Evolutionary conservation across 2,329 filamentous ascomycete genomes (phyloP).

Genomic region (Trichophaea hybrida): DNA sequence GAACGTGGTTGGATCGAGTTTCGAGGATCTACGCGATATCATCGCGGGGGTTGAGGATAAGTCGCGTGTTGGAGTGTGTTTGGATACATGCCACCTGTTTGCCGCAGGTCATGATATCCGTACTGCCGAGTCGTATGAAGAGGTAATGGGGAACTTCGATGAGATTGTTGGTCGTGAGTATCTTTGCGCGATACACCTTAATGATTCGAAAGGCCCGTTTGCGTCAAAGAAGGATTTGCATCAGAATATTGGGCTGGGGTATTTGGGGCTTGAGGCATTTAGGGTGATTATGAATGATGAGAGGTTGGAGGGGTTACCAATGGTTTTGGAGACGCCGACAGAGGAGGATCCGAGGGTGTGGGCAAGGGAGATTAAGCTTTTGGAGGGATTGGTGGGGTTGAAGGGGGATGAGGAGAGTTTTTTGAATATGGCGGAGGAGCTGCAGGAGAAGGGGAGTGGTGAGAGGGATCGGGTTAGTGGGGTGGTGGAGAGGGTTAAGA

Average conservation of each 20-base stretch:
- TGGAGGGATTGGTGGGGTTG: conserved; percentile 78
- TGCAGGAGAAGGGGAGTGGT: conserved; percentile 52
- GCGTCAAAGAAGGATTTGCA: conserved; percentile 73
- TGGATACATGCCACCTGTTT: conserved; percentile 95
- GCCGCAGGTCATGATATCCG: conserved; percentile 85
- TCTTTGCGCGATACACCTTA: conserved; percentile 75
- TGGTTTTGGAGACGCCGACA: conserved; percentile 89
- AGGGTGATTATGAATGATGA: conserved; percentile 78
- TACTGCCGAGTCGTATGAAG: conserved; percentile 54
- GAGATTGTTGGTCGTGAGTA: conserved; percentile 61
- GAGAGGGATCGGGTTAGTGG: conserved; percentile 64
- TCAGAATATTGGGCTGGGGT: conserved; percentile 92
- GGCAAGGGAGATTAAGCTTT: conserved; percentile 86
- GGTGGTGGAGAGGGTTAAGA: conserved; percentile 58
- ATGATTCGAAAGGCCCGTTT: conserved; percentile 88
- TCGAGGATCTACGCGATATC: conserved; percentile 75
- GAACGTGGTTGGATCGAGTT: conserved; percentile 62
- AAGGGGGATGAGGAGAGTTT: conserved; percentile 56
- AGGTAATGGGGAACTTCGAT: conserved; percentile 65
- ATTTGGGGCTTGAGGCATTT: conserved; percentile 78
- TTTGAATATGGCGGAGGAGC: conserved; percentile 42
- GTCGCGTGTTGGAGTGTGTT: conserved; percentile 73
- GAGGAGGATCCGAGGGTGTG: conserved; percentile 52
- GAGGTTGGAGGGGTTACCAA: conserved; percentile 62
- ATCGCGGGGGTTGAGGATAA: conserved; percentile 71